These are phyloP conservation scores for Solanum arcanum DNA, from an alignment of 257 asterid species.

Conservation along the genomic window DNA sequence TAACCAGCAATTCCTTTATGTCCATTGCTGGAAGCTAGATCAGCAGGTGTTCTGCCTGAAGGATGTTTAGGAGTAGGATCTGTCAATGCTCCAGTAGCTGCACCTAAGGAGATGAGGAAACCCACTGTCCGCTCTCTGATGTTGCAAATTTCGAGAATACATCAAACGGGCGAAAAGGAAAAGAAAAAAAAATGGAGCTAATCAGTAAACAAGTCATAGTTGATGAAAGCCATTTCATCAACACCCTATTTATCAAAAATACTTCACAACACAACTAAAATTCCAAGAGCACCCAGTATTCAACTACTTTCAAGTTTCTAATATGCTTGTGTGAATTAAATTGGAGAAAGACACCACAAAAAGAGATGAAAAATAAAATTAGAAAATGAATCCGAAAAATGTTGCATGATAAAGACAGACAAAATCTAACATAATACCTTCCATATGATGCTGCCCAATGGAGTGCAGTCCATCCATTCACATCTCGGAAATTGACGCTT, in stretches of 20 bases:
- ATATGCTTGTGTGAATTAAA: not conserved
- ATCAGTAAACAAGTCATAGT: not conserved
- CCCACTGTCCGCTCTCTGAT: constrained; percentile 71
- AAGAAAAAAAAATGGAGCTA: not conserved
- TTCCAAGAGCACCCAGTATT: not conserved
- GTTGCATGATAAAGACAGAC: not conserved
- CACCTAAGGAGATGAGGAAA: constrained; percentile 63
- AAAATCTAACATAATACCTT: constrained; percentile 32
- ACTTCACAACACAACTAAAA: not conserved
- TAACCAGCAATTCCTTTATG: constrained; percentile 95
- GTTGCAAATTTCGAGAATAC: constrained; percentile 8
- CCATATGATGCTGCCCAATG: constrained; percentile 97
- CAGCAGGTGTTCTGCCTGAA: constrained; percentile 69
- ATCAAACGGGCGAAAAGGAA: not conserved
- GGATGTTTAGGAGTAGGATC: constrained; percentile 75
- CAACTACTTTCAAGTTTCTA: not conserved
- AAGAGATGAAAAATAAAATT: not conserved
- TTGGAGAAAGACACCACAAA: not conserved
- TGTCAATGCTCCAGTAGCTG: constrained; percentile 67
- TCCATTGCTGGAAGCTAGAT: constrained; percentile 73
- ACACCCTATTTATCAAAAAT: not conserved
- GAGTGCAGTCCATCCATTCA: constrained; percentile 90
- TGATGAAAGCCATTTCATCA: not conserved
- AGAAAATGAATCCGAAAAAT: not conserved
- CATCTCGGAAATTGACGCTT: constrained; percentile 74